Evolutionary conservation across 1,139 yeast species (phyloP), one percentile per base, ranked within the genome.

Genomic region (Pneumocystis oryctolagi): DNA sequence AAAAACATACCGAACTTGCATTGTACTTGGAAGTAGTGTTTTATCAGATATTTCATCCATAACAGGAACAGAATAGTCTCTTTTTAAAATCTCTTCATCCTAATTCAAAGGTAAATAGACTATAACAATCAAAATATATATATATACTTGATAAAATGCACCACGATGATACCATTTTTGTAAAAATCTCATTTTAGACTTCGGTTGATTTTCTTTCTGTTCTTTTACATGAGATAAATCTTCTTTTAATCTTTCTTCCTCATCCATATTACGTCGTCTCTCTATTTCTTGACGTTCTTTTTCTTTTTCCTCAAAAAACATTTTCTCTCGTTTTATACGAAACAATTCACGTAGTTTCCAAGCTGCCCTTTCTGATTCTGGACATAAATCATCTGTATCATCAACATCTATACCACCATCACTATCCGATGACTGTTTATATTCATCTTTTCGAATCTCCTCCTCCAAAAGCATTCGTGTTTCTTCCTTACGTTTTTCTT

Each of bases 351-450:
- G 75, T 34, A 68, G 63, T 63, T 75, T 74, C 85, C 85, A 82
- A 6, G 74, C 78, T 4, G 70, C 72, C 55, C 70, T 70, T 69
- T 82, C 85, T 1, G 68, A 70, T 58, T 74, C 79, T 0, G 83
- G 82, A 65, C 81, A 82, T 16, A 79, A 57, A 47, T 79, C 83
- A 68, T 82, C 85, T 0, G 83, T 80, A 67, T 82, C 85, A 67
- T 81, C 84, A 0, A 81, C 56, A 16, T 59, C 67, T 18, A 70
- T 67, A 20, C 68, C 73, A 28, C 70, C 72, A 47, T 28, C 20
- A 30, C 67, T 69, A 25, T 66, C 63, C 8, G 67, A 67, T 12
- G 60, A 55, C 5, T 63, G 62, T 28, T 64, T 65, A 14, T 63
- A 61, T 25, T 30, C 35, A 14, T 60, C 35, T 32, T 60, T 64